Percentiles rank a stretch among this genome's conserved stretches.
These are phyloP conservation scores for Eudorina sp. DNA, from an alignment of 139 green algal species.

Conservation along the genomic window DNA sequence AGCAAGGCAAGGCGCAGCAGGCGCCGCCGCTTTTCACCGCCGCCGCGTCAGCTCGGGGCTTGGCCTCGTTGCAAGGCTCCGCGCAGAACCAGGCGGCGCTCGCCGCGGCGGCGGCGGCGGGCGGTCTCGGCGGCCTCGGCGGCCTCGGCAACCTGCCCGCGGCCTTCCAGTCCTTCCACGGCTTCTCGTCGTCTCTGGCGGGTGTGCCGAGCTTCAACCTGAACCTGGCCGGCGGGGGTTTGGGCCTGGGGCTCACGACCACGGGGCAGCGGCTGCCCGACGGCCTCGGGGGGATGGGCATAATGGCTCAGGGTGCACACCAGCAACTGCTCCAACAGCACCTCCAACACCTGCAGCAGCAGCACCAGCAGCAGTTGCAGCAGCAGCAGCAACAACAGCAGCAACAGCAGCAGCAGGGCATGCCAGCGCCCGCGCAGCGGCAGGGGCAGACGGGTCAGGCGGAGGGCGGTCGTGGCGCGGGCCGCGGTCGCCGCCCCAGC, in stretches of 20 bases:
- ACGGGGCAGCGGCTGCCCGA: background rate
- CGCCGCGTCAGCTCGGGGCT: background rate
- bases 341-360: background rate
- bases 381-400: background rate
- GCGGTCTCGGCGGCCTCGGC: background rate
- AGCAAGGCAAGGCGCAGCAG: background rate
- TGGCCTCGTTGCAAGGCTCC: background rate
- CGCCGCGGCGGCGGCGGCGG: background rate
- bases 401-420: background rate
- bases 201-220: background rate
- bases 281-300: background rate
- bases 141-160: background rate
- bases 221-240: background rate
- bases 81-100: background rate
- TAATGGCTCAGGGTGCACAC: background rate
- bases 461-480: background rate
- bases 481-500: background rate
- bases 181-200: constrained; percentile 4
- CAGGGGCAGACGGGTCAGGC: background rate
- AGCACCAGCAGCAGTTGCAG: background rate
- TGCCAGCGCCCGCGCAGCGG: background rate
- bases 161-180: background rate
- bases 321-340: background rate
- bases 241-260: background rate
- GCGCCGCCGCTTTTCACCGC: constrained; percentile 28